These are phyloP conservation scores for Malania oleifera DNA, from an alignment of 164 flowering plant genomes.

Conservation along the genomic window DNA sequence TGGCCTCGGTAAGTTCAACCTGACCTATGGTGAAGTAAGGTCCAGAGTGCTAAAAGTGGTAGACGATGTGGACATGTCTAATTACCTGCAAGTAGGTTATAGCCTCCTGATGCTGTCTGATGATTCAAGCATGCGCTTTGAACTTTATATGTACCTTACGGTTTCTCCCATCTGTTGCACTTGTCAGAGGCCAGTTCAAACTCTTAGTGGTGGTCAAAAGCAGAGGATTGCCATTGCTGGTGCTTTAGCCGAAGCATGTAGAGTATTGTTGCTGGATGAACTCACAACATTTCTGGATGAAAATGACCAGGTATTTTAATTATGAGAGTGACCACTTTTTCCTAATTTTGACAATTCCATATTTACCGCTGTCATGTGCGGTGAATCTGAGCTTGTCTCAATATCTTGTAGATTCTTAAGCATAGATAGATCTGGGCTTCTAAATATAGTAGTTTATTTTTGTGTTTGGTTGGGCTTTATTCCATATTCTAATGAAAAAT, in stretches of 20 bases:
- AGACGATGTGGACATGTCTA: neutral
- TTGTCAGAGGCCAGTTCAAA: neutral
- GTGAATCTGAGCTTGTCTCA: no score
- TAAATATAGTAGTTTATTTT: no score
- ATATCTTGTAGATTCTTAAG: no score
- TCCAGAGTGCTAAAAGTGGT: neutral
- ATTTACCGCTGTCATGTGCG: no score
- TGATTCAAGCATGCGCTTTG: neutral
- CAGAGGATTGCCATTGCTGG: neutral
- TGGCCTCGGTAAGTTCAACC: neutral
- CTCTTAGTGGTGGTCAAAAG: neutral
- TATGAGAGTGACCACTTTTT: no score
- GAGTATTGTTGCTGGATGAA: neutral
- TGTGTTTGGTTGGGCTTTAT: no score
- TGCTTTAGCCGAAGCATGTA: neutral
- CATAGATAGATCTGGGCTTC: no score
- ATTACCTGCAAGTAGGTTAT: neutral
- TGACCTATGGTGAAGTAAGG: neutral
- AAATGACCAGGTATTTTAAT: neutral
- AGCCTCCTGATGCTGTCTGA: neutral
- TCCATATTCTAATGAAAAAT: no score
- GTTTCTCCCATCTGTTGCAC: neutral
- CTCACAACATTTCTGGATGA: neutral
- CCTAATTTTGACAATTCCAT: no score
- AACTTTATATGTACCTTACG: neutral